A percentile compares a stretch with the other conserved stretches of the same genome.
Conservation (phyloP, 139 green algal species). For the Chlamydomonas schloesseri region DNA sequence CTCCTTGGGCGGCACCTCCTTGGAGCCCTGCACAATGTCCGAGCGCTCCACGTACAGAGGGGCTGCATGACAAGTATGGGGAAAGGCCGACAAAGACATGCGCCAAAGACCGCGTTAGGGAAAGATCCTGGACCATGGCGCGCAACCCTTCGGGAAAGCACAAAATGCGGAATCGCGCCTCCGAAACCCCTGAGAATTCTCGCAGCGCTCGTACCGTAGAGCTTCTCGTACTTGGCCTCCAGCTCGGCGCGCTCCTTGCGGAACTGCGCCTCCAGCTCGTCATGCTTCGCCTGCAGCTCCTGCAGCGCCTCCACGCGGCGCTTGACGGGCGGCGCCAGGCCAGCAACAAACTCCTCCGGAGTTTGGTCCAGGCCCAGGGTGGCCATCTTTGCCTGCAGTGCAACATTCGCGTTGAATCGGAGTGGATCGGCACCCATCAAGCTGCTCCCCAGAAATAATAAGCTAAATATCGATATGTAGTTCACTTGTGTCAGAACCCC, state of each 20-base stretch:
- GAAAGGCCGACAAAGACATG: background rate
- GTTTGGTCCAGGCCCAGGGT: conserved; percentile 55
- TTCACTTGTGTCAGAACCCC: background rate
- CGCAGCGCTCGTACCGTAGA: conserved; percentile 67
- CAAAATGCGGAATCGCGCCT: too few relatives aligned
- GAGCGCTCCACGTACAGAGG: conserved; percentile 84
- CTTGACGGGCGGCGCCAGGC: conserved; percentile 61
- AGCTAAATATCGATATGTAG: background rate
- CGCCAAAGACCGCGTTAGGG: background rate
- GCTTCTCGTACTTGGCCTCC: conserved; percentile 82
- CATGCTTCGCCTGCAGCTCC: conserved; percentile 77
- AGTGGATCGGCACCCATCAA: too few relatives aligned
- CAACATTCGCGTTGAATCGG: too few relatives aligned
- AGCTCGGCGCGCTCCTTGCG: conserved; percentile 76
- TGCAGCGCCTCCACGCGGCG: conserved; percentile 62
- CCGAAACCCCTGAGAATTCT: too few relatives aligned
- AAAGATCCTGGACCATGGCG: too few relatives aligned
- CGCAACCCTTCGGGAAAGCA: too few relatives aligned
- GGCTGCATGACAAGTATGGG: conserved; percentile 54
- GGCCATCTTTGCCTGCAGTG: conserved; percentile 50
- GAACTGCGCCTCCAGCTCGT: conserved; percentile 81
- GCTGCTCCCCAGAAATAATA: background rate
- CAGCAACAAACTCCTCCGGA: conserved; percentile 65
- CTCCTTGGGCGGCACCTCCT: conserved; percentile 69
- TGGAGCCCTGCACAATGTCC: conserved; percentile 74